phyloP scores from a whole-genome alignment of 129 eudicot species.

The Chrysanthemum lavandulifolium region DNA sequence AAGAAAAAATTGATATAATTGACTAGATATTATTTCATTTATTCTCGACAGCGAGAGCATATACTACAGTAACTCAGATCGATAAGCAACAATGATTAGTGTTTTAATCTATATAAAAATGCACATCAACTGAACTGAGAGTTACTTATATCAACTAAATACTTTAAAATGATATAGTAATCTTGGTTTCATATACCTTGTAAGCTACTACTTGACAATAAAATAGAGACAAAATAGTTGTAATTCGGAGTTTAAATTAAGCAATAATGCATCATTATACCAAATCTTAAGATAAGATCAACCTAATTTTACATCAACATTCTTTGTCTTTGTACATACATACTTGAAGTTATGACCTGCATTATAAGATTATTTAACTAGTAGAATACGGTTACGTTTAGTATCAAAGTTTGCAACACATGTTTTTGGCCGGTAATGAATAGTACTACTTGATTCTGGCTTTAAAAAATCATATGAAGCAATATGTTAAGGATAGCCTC shows the following conservation, averaged over 20 bases:
- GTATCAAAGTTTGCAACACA: neutral
- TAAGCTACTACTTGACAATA: slow-evolving; percentile 29
- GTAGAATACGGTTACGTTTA: neutral
- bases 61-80: slow-evolving; percentile 3
- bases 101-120: slow-evolving; percentile 7
- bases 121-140: neutral
- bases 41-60: slow-evolving; percentile 12
- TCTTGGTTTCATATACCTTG: slow-evolving; percentile 6
- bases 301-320: slow-evolving; percentile 13
- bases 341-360: neutral
- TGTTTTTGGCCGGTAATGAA: too few relatives aligned
- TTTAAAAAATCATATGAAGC: too few relatives aligned
- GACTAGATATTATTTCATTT: neutral
- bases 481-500: too few relatives aligned
- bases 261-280: slow-evolving; percentile 16
- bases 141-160: slow-evolving; percentile 8
- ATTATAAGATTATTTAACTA: neutral
- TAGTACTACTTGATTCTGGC: too few relatives aligned
- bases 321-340: slow-evolving; percentile 14
- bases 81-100: slow-evolving; percentile 20
- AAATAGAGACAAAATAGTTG: neutral
- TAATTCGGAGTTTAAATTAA: slow-evolving; percentile 6
- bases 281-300: slow-evolving; percentile 1
- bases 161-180: neutral
- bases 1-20: neutral